Evolutionary conservation across 345 rosid species (phyloP).

Genomic region (Syzygium aromaticum): DNA sequence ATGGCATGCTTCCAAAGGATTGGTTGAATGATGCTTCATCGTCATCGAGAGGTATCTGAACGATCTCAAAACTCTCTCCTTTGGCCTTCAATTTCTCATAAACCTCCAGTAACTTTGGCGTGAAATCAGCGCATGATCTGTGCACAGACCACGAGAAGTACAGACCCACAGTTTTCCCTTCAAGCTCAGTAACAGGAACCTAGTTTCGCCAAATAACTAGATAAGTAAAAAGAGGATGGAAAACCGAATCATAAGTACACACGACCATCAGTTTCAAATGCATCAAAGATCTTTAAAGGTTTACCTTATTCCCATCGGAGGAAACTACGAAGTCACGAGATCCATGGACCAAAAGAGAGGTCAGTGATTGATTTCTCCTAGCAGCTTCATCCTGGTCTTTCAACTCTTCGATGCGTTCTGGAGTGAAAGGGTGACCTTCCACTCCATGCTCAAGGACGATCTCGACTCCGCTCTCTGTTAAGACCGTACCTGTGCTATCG

Average conservation of each 20-base stretch:
- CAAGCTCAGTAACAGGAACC: conserved; percentile 8
- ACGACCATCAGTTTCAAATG: not conserved
- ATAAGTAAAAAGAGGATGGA: not conserved
- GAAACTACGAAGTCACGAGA: conserved; percentile 55
- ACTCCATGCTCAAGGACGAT: conserved; percentile 52
- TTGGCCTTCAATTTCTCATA: conserved; percentile 7
- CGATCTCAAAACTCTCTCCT: conserved; percentile 13
- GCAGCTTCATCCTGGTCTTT: conserved; percentile 56
- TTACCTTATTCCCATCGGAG: conserved; percentile 43
- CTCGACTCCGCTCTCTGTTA: conserved; percentile 34
- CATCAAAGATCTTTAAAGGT: not conserved
- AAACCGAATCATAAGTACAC: not conserved
- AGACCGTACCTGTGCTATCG: conserved; percentile 42
- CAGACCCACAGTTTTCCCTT: conserved; percentile 11
- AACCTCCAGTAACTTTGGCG: not conserved
- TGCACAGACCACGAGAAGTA: conserved; percentile 3
- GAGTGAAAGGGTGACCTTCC: conserved; percentile 57
- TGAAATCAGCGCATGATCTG: not conserved
- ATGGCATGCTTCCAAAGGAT: conserved; percentile 4
- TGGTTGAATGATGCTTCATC: conserved; percentile 2
- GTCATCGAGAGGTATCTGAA: conserved; percentile 9
- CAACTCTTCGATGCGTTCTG: conserved; percentile 44
- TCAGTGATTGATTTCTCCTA: conserved; percentile 46
- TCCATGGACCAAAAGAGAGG: conserved; percentile 37
- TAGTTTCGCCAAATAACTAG: not conserved